Percentiles rank a stretch among this genome's conserved stretches.
phyloP scores from a whole-genome alignment of 2,329 filamentous ascomycete species.

The Ascochyta koolunga region DNA sequence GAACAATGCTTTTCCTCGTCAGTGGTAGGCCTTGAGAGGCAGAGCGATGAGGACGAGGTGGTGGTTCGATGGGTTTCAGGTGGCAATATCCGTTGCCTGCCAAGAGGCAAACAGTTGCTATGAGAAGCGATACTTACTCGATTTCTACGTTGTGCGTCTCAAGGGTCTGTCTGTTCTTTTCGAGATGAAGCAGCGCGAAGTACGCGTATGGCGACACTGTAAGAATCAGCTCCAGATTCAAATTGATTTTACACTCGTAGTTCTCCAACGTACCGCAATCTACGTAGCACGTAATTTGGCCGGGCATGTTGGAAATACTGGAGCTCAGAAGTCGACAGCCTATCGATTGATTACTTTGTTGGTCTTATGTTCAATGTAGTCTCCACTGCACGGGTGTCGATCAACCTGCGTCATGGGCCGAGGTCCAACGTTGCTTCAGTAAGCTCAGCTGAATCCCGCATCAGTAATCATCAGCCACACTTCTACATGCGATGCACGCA shows the following conservation, averaged over 20 bases:
- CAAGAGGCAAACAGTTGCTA: too few species aligned
- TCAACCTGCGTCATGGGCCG: slow-evolving; percentile 2
- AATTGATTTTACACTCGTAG: not conserved
- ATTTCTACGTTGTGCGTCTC: slow-evolving; percentile 65
- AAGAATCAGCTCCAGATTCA: slow-evolving; percentile 13
- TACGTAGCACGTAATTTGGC: slow-evolving; percentile 69
- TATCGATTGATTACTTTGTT: not conserved
- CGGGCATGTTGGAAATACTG: slow-evolving; percentile 55
- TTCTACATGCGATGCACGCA: not conserved
- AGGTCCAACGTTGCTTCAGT: slow-evolving; percentile 8
- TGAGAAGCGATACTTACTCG: slow-evolving; percentile 61
- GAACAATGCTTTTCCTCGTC: slow-evolving; percentile 63
- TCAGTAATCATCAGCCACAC: slow-evolving; percentile 19
- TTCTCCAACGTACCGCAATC: slow-evolving; percentile 65
- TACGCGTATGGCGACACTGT: slow-evolving; percentile 68
- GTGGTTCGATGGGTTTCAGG: not conserved
- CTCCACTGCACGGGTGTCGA: not conserved
- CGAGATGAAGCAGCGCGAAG: slow-evolving; percentile 63
- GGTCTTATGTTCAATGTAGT: not conserved
- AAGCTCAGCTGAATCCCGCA: not conserved
- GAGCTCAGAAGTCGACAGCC: not conserved
- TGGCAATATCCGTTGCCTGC: not conserved
- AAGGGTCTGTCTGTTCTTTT: slow-evolving; percentile 61
- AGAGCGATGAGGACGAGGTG: not conserved
- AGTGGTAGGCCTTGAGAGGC: not conserved